phyloP scores from a whole-genome alignment of 2,329 filamentous ascomycete species.

The Leptoxyphium fumago region DNA sequence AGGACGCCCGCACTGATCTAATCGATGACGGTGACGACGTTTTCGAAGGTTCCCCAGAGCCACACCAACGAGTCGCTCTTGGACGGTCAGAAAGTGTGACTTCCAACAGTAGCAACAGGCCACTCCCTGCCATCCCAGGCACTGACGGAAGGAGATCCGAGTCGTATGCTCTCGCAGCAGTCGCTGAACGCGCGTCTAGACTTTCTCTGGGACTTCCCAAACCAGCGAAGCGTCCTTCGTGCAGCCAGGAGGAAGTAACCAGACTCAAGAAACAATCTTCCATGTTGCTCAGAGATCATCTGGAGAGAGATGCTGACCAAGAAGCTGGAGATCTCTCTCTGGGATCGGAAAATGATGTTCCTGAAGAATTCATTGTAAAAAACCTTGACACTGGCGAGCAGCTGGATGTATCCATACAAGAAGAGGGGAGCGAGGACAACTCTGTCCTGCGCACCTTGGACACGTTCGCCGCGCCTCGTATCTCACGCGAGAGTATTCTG shows the following conservation, averaged over 20 bases:
- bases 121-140: conserved; percentile 72
- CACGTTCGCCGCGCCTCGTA: conserved; percentile 45
- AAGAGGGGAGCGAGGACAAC: conserved; percentile 19
- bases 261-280: conserved; percentile 54
- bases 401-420: conserved; percentile 8
- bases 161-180: conserved; percentile 46
- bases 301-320: conserved; percentile 52
- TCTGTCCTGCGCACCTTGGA: conserved; percentile 18
- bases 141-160: conserved; percentile 36
- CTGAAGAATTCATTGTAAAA: conserved; percentile 14
- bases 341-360: neutral
- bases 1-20: conserved; percentile 40
- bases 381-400: conserved; percentile 16
- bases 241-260: conserved; percentile 64
- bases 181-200: conserved; percentile 55
- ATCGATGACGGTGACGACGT: conserved; percentile 47
- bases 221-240: conserved; percentile 50
- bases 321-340: conserved; percentile 9
- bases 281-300: conserved; percentile 73
- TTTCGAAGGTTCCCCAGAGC: conserved; percentile 41
- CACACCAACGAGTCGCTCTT: conserved; percentile 38
- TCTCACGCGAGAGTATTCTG: conserved; percentile 87
- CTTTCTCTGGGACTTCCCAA: conserved; percentile 56
- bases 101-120: conserved; percentile 62
- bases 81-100: conserved; percentile 56